Evolutionary conservation across 2,329 filamentous ascomycete species (phyloP).

Genomic region (Exophiala aquamarina): DNA sequence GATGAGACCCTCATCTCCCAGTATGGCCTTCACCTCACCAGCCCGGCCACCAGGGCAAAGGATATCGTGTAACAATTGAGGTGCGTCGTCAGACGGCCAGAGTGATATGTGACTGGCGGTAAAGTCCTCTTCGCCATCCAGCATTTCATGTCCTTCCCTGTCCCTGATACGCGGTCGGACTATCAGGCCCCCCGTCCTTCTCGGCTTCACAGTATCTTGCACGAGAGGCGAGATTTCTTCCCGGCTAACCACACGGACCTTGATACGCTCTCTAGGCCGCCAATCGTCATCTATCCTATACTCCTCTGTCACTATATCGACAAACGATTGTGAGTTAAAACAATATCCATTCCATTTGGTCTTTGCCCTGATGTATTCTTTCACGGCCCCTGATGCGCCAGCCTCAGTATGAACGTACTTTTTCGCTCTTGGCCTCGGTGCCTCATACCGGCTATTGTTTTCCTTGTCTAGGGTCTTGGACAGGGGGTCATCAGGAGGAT

Average conservation of each 20-base stretch:
- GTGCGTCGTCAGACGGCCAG: conserved; percentile 43
- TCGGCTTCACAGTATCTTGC: conserved; percentile 31
- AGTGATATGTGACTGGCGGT: conserved; percentile 38
- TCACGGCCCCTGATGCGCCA: conserved; percentile 27
- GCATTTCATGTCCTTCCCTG: conserved; percentile 29
- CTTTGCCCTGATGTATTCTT: conserved; percentile 45
- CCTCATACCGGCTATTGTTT: conserved; percentile 32
- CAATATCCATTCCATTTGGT: conserved; percentile 46
- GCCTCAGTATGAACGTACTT: conserved; percentile 41
- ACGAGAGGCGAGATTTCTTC: conserved; percentile 42
- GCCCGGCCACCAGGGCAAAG: conserved; percentile 40
- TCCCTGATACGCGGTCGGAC: conserved; percentile 34
- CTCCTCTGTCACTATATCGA: conserved; percentile 46
- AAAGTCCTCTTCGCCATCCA: conserved; percentile 40
- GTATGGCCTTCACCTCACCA: conserved; percentile 35
- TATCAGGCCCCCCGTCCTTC: conserved; percentile 16
- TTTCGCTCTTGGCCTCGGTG: conserved; percentile 37
- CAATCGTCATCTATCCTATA: conserved; percentile 27
- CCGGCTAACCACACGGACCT: conserved; percentile 43
- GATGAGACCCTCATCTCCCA: conserved; percentile 42
- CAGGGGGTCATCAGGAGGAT: conserved; percentile 16
- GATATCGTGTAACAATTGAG: conserved; percentile 37
- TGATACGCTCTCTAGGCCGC: conserved; percentile 39
- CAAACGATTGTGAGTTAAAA: conserved; percentile 39
- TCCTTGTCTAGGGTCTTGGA: conserved; percentile 23